phyloP scores from a whole-genome alignment of 495 filamentous ascomycete species.

The Trichoderma parareesei region DNA sequence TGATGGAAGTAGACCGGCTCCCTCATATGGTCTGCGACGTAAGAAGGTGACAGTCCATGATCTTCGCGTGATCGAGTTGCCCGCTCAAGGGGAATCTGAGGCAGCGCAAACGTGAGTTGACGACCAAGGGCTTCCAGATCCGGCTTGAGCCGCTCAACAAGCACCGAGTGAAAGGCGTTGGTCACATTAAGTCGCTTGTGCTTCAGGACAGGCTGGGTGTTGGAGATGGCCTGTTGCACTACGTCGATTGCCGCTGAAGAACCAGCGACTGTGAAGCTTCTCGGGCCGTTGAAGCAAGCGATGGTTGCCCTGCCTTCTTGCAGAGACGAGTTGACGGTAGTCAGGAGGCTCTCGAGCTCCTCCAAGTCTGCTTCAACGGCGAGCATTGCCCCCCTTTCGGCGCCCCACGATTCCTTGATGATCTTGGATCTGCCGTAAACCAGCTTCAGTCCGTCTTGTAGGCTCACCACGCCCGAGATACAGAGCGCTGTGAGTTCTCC shows the following conservation, averaged over 20 bases:
- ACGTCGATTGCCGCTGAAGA: slow-evolving; percentile 24
- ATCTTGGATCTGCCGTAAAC: slow-evolving; percentile 33
- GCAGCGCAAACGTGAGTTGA: slow-evolving; percentile 19
- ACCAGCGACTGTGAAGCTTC: slow-evolving; percentile 40
- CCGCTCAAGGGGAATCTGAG: slow-evolving; percentile 18
- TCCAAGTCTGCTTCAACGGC: slow-evolving; percentile 31
- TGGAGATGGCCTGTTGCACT: slow-evolving; percentile 13
- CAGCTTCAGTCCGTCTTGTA: slow-evolving; percentile 33
- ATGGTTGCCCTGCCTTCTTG: slow-evolving; percentile 17
- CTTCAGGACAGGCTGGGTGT: slow-evolving; percentile 15
- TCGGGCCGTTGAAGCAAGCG: slow-evolving; percentile 47
- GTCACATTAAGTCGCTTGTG: slow-evolving; percentile 33
- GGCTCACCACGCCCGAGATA: slow-evolving; percentile 28
- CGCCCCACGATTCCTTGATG: slow-evolving; percentile 29
- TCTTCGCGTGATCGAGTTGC: slow-evolving; percentile 11
- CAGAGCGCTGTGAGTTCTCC: slow-evolving; percentile 44
- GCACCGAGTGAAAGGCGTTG: slow-evolving; percentile 45
- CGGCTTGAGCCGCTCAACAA: slow-evolving; percentile 33
- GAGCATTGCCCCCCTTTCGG: slow-evolving; percentile 39
- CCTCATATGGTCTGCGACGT: slow-evolving; percentile 38
- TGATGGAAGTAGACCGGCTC: slow-evolving; percentile 44
- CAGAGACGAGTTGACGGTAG: neutral
- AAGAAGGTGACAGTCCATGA: slow-evolving; percentile 25
- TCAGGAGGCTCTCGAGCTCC: slow-evolving; percentile 18
- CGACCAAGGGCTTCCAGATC: slow-evolving; percentile 22